phyloP scores from a whole-genome alignment of 169 alveolate species.

The Plasmodium blacklocki region DNA sequence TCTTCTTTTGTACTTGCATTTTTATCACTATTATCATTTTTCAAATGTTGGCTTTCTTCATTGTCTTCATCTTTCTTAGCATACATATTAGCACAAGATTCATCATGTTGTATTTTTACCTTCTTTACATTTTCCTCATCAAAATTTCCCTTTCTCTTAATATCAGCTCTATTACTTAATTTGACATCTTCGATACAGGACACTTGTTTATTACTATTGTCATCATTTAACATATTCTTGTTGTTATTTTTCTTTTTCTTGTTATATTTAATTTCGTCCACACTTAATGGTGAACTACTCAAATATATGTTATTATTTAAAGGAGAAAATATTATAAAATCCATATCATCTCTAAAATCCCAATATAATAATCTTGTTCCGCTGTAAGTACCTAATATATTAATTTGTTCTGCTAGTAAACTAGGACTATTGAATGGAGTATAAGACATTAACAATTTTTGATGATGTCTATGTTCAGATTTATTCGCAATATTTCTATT shows the following conservation, averaged over 20 bases:
- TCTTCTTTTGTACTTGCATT: slow-evolving; percentile 10
- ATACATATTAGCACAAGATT: slow-evolving; percentile 6
- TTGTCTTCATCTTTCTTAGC: background rate
- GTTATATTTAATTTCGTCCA: slow-evolving; percentile 20
- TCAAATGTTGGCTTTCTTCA: background rate
- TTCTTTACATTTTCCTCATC: slow-evolving; percentile 7
- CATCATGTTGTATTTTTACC: slow-evolving; percentile 2
- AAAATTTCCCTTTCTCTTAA: slow-evolving; percentile 35
- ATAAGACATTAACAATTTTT: slow-evolving; percentile 89
- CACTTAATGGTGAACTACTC: slow-evolving; percentile 77
- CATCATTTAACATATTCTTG: background rate
- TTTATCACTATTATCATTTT: background rate
- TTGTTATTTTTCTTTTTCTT: slow-evolving; percentile 25
- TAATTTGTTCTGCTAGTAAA: slow-evolving; percentile 90
- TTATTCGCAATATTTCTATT: slow-evolving; percentile 87
- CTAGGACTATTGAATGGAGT: slow-evolving; percentile 91
- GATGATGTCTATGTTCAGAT: slow-evolving; percentile 92
- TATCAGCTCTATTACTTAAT: slow-evolving; percentile 14
- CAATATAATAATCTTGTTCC: slow-evolving; percentile 90
- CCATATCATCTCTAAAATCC: slow-evolving; percentile 91
- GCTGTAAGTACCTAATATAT: slow-evolving; percentile 88
- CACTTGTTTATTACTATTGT: background rate
- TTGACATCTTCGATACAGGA: slow-evolving; percentile 37
- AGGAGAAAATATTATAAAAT: slow-evolving; percentile 79
- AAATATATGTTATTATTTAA: slow-evolving; percentile 84